These are phyloP conservation scores for Boletus pseudo-olivaceus DNA, from an alignment of 768 basidiomycete species.

Conservation along the genomic window DNA sequence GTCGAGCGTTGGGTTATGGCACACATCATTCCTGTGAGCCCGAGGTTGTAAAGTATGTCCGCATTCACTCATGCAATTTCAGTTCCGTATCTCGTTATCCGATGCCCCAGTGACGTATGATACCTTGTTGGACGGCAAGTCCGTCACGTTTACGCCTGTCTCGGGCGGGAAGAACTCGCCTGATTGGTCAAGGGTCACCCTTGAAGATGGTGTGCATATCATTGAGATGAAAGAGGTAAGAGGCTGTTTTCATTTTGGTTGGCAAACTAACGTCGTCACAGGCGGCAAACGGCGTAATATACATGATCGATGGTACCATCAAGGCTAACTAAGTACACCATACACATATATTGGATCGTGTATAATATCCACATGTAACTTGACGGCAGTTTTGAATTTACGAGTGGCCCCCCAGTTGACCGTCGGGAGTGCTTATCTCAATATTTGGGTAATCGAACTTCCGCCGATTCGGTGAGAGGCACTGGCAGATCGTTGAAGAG, in stretches of 20 bases:
- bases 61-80: neutral
- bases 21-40: constrained; percentile 75
- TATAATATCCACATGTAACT: neutral
- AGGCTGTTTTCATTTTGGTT: neutral
- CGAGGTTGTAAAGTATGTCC: neutral
- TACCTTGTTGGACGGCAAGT: constrained; percentile 59
- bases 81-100: constrained; percentile 47
- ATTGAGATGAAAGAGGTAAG: constrained; percentile 60
- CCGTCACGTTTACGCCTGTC: constrained; percentile 50
- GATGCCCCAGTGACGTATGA: constrained; percentile 38
- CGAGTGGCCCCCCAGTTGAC: neutral
- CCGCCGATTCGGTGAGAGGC: neutral
- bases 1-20: constrained; percentile 79
- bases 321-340: constrained; percentile 10
- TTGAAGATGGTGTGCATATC: constrained; percentile 57
- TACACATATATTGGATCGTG: neutral
- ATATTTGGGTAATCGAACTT: neutral
- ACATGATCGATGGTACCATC: constrained; percentile 41
- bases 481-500: no score
- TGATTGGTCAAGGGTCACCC: constrained; percentile 56
- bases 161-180: constrained; percentile 33
- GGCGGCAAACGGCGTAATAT: constrained; percentile 44
- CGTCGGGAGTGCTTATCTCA: neutral
- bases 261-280: constrained; percentile 12
- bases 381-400: neutral